phyloP scores from a whole-genome alignment of 495 filamentous ascomycete genomes.

The Penicillium soppii region DNA sequence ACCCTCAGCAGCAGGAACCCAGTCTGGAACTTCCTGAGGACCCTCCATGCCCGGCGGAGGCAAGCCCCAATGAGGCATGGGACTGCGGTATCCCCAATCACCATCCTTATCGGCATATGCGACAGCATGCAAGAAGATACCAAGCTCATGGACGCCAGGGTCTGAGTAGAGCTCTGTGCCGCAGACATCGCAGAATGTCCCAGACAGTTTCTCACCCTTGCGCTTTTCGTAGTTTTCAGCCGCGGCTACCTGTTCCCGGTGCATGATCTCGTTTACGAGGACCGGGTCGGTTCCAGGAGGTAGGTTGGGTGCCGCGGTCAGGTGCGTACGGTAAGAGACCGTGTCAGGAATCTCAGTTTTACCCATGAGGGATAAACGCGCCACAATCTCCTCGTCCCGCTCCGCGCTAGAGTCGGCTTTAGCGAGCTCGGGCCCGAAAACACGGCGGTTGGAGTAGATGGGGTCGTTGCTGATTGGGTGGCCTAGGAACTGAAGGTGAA shows the following conservation, averaged over 20 bases:
- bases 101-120: conserved; percentile 81
- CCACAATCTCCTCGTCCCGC: conserved; percentile 85
- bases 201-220: conserved; percentile 86
- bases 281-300: conserved; percentile 39
- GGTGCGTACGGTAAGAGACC: conserved; percentile 66
- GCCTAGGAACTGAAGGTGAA: conserved; percentile 91
- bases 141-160: conserved; percentile 83
- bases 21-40: conserved; percentile 52
- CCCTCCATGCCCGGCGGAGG: conserved; percentile 65
- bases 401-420: conserved; percentile 64
- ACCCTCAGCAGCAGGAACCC: conserved; percentile 32
- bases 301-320: conserved; percentile 42
- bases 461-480: conserved; percentile 96
- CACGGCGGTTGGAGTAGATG: conserved; percentile 90
- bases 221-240: conserved; percentile 77
- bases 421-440: conserved; percentile 82
- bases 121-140: conserved; percentile 88
- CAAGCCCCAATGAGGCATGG: conserved; percentile 81
- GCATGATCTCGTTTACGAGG: conserved; percentile 43
- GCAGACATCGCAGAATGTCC: conserved; percentile 75
- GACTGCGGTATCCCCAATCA: conserved; percentile 82
- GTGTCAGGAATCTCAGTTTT: conserved; percentile 89
- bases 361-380: conserved; percentile 82
- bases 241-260: conserved; percentile 74
- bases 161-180: conserved; percentile 88